Percentiles rank a stretch among this genome's conserved stretches.
Evolutionary conservation across 768 basidiomycete species (phyloP).

Genomic region (Kwoniella europaea): DNA sequence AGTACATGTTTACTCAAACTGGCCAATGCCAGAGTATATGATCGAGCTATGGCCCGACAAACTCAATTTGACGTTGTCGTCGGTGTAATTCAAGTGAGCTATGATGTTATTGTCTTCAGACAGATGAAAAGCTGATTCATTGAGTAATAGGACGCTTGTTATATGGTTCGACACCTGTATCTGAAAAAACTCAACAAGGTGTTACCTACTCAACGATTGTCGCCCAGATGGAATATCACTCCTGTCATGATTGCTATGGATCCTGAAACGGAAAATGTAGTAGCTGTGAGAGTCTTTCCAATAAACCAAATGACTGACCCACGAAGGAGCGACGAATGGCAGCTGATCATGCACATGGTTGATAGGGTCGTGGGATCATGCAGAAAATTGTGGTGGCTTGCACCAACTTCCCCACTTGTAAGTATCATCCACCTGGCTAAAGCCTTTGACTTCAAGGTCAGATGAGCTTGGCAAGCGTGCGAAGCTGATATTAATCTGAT

Average conservation of each 20-base stretch:
- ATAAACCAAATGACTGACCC: neutral
- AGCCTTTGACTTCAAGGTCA: too few relatives aligned
- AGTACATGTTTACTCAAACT: conserved; percentile 80
- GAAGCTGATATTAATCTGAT: neutral
- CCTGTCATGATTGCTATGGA: conserved; percentile 90
- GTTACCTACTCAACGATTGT: conserved; percentile 69
- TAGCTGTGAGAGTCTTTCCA: conserved; percentile 62
- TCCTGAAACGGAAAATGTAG: conserved; percentile 79
- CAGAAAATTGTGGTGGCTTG: conserved; percentile 13
- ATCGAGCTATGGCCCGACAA: conserved; percentile 62
- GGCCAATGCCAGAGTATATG: conserved; percentile 63
- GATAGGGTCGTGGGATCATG: conserved; percentile 33
- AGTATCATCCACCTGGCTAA: conserved; percentile 15
- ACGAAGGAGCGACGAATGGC: neutral
- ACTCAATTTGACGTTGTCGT: conserved; percentile 72
- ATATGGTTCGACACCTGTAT: conserved; percentile 79
- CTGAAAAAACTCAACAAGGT: conserved; percentile 73
- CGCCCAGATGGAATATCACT: conserved; percentile 76
- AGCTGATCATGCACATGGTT: conserved; percentile 1
- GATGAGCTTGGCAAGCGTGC: neutral
- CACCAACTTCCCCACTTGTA: conserved; percentile 17
- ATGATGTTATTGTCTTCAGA: too few relatives aligned
- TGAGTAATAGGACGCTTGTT: conserved; percentile 72
- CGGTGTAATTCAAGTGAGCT: conserved; percentile 73
- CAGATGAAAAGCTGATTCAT: neutral